A percentile compares a stretch with the other conserved stretches of the same genome.
phyloP scores from a whole-genome alignment of 495 filamentous ascomycete species.

The Penicillium malachiteum region DNA sequence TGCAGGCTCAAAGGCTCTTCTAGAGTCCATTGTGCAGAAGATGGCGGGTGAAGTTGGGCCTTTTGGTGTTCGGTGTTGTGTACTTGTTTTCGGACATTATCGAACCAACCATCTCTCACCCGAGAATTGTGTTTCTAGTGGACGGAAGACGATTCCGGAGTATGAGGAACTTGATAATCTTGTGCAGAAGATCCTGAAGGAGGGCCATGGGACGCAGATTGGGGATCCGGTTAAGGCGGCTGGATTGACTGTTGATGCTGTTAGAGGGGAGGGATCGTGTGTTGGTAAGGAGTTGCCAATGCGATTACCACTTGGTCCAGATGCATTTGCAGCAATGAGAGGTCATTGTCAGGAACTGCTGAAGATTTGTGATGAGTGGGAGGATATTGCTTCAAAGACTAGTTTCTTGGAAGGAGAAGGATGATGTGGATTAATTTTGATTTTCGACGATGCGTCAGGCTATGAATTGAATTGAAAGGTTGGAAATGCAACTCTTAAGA shows the following conservation, averaged over 20 bases:
- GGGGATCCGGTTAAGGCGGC: not conserved
- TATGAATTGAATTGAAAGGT: too few relatives aligned
- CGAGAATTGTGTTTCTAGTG: not conserved
- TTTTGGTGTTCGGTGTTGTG: not conserved
- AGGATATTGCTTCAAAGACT: constrained; percentile 5
- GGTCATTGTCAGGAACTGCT: not conserved
- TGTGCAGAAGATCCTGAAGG: not conserved
- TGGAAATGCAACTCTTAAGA: not conserved
- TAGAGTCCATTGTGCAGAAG: not conserved
- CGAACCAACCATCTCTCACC: not conserved
- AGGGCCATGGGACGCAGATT: not conserved
- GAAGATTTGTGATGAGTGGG: constrained; percentile 5
- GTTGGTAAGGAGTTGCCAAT: not conserved
- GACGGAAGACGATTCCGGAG: not conserved
- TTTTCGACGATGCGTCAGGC: not conserved
- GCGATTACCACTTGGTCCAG: not conserved
- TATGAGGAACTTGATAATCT: not conserved
- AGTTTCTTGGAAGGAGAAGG: not conserved
- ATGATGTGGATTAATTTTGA: not conserved
- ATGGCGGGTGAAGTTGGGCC: not conserved
- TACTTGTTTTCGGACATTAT: not conserved
- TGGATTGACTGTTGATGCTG: not conserved
- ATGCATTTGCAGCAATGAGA: not conserved
- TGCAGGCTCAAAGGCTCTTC: not conserved
- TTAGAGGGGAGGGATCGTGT: not conserved